Evolutionary conservation across 148 eudicot genomes (phyloP).

Genomic region (Camellia lanceoleosa): DNA sequence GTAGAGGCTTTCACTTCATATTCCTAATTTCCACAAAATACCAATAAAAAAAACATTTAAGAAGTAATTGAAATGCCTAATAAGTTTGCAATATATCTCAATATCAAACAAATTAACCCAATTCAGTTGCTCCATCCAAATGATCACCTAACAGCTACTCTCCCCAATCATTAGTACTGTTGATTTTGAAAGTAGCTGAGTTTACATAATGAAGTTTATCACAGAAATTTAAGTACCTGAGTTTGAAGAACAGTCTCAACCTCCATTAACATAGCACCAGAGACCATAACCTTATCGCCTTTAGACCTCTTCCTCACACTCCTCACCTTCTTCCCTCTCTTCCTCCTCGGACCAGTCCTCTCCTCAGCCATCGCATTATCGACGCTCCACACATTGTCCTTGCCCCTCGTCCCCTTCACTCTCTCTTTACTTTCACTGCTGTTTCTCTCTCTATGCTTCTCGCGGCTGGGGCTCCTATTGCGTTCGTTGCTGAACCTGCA

Average conservation of each 20-base stretch:
- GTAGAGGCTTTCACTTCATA: neutral
- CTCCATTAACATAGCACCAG: conserved; percentile 84
- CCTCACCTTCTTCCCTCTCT: conserved; percentile 35
- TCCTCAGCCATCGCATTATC: conserved; percentile 64
- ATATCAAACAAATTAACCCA: neutral
- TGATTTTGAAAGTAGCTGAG: neutral
- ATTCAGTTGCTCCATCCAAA: neutral
- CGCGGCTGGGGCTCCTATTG: conserved; percentile 24
- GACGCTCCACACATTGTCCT: conserved; percentile 92
- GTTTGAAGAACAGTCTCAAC: conserved; percentile 80
- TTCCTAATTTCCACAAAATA: neutral
- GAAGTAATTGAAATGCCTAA: neutral
- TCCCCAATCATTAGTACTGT: neutral
- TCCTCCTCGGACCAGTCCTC: conserved; percentile 37
- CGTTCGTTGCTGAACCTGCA: conserved; percentile 26
- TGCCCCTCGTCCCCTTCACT: conserved; percentile 44
- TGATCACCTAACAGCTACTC: neutral
- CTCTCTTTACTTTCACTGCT: conserved; percentile 26
- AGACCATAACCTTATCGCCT: conserved; percentile 52
- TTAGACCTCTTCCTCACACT: conserved; percentile 41
- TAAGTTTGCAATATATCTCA: neutral
- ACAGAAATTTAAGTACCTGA: conserved; percentile 43
- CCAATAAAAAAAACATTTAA: neutral
- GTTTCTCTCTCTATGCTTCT: conserved; percentile 20
- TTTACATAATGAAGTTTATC: neutral